Conservation (phyloP, 2,329 filamentous ascomycete species). For the Colletotrichum gigasporum region DNA sequence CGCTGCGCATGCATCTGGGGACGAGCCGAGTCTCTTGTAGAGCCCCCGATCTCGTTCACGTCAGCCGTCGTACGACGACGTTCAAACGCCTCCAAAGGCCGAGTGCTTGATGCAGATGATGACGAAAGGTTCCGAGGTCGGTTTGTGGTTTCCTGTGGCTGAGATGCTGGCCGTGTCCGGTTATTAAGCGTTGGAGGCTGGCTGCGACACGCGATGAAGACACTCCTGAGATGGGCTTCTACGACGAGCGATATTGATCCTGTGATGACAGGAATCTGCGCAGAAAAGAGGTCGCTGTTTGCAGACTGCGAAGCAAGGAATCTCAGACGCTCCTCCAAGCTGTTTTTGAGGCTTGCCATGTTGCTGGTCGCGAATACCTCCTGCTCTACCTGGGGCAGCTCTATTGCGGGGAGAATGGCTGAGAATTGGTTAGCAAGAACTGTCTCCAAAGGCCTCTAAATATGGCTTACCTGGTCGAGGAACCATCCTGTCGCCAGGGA, state of each 20-base stretch:
- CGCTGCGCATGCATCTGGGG: not conserved
- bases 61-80: not conserved
- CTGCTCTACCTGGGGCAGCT: slow-evolving; percentile 26
- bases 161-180: not conserved
- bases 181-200: not conserved
- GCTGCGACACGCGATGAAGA: slow-evolving; percentile 23
- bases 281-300: slow-evolving; percentile 8
- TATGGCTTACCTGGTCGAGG: slow-evolving; percentile 24
- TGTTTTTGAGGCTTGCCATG: slow-evolving; percentile 21
- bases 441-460: accelerated
- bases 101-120: not conserved
- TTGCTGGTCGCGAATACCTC: slow-evolving; percentile 24
- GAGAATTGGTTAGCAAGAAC: not conserved
- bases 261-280: slow-evolving; percentile 27
- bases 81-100: not conserved
- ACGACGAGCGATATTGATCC: slow-evolving; percentile 17
- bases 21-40: not conserved
- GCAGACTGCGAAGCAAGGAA: slow-evolving; percentile 19
- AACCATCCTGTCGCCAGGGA: slow-evolving; percentile 5
- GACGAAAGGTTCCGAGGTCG: slow-evolving; percentile 9
- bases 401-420: slow-evolving; percentile 17
- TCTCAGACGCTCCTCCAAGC: slow-evolving; percentile 23
- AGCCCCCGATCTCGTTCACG: not conserved
- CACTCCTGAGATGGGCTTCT: slow-evolving; percentile 23
- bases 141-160: not conserved